Conservation (phyloP, 2,329 filamentous ascomycete genomes). For the Metarhizium rileyi region DNA sequence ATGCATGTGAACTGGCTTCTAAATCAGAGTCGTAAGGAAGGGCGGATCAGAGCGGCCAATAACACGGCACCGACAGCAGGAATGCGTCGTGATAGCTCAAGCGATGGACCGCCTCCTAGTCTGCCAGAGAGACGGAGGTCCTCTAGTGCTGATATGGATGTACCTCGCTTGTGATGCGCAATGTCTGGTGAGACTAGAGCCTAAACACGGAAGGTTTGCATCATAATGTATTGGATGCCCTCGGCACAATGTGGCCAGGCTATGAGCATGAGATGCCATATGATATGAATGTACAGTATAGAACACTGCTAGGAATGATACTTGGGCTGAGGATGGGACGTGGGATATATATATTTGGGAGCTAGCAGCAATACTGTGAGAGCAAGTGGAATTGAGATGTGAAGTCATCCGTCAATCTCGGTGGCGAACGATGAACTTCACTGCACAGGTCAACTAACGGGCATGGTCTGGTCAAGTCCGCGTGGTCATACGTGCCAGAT, state of each 20-base stretch:
- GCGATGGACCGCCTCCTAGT: conserved; percentile 16
- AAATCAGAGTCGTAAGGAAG: conserved; percentile 41
- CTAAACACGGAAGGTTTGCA: not conserved
- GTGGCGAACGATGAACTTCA: no score
- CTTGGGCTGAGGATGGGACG: no score
- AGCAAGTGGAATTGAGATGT: no score
- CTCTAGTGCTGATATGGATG: conserved; percentile 26
- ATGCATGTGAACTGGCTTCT: conserved; percentile 53
- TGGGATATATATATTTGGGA: no score
- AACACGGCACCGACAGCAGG: conserved; percentile 20
- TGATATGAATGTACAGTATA: no score
- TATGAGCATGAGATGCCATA: no score
- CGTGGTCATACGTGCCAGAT: no score
- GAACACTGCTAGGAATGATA: no score
- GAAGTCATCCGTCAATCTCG: no score
- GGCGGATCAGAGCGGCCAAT: conserved; percentile 27
- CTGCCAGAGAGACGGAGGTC: conserved; percentile 27
- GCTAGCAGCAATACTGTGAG: no score
- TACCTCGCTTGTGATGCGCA: conserved; percentile 25
- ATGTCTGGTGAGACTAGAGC: not conserved
- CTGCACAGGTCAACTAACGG: no score
- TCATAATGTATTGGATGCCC: not conserved
- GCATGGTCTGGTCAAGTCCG: no score
- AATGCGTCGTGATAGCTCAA: conserved; percentile 22
- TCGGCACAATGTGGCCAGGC: not conserved